Evolutionary conservation across 176 grass and related monocot species (phyloP).

Genomic region (Panicum miliaceum): DNA sequence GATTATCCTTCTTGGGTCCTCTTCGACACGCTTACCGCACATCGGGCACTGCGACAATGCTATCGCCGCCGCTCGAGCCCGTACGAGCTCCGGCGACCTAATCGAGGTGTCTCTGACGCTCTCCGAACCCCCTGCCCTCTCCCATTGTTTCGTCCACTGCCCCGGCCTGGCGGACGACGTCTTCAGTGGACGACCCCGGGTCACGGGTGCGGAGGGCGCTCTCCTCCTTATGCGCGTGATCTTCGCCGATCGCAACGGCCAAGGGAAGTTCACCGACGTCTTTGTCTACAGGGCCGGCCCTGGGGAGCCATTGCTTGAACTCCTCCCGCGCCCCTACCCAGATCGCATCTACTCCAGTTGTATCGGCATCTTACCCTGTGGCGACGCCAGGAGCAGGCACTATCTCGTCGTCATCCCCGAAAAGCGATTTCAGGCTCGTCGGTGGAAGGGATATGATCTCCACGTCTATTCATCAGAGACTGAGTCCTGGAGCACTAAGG

Average conservation of each 20-base stretch:
- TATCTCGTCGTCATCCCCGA: too few species aligned
- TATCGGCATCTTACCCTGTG: too few species aligned
- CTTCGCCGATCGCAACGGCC: background rate
- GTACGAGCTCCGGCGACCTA: too few species aligned
- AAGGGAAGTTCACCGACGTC: background rate
- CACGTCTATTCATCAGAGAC: too few species aligned
- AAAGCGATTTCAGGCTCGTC: too few species aligned
- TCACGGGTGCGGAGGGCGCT: background rate
- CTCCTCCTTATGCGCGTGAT: background rate
- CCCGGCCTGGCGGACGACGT: background rate
- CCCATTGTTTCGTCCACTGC: background rate
- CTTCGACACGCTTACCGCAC: too few species aligned
- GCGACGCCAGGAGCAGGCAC: too few species aligned
- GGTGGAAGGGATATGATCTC: too few species aligned
- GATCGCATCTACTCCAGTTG: background rate
- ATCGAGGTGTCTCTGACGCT: background rate
- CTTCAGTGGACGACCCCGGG: accelerated
- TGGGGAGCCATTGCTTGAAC: background rate
- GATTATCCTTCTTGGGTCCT: too few species aligned
- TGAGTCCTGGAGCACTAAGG: too few species aligned
- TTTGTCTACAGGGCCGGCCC: background rate
- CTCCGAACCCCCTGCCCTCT: background rate
- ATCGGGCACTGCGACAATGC: too few species aligned
- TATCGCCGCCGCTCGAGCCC: too few species aligned
- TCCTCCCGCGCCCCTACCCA: background rate